Percentiles rank a stretch among this genome's conserved stretches.
These are phyloP conservation scores for Pseudocercospora eumusae DNA, from an alignment of 2,329 filamentous ascomycete genomes.

Conservation along the genomic window DNA sequence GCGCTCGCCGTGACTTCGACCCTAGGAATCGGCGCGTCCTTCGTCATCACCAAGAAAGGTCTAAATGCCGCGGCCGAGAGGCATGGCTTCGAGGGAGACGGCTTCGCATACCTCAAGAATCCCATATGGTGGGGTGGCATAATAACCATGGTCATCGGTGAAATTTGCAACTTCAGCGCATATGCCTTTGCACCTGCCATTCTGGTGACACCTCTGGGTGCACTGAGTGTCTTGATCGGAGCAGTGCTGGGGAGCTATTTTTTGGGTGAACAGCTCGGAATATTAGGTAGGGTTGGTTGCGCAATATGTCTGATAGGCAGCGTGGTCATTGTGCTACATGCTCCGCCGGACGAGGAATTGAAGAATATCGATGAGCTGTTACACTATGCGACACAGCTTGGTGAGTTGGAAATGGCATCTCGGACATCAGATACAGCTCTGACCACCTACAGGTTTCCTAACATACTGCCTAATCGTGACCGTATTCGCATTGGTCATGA, in stretches of 20 bases:
- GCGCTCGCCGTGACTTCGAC: constrained; percentile 73
- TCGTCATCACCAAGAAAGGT: constrained; percentile 99
- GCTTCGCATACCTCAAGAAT: constrained; percentile 88
- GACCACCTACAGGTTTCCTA: constrained; percentile 70
- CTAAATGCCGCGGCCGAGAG: constrained; percentile 86
- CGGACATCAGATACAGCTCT: constrained; percentile 10
- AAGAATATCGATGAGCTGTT: constrained; percentile 89
- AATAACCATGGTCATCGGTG: constrained; percentile 82
- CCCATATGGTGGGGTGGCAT: constrained; percentile 99
- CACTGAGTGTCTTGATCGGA: constrained; percentile 88
- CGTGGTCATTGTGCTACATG: constrained; percentile 96
- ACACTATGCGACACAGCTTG: constrained; percentile 84
- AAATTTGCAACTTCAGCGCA: constrained; percentile 95
- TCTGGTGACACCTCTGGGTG: constrained; percentile 90
- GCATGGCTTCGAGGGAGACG: constrained; percentile 95
- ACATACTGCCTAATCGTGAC: constrained; percentile 79
- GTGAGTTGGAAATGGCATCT: constrained; percentile 54
- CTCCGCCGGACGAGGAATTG: constrained; percentile 89
- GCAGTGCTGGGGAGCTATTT: constrained; percentile 95
- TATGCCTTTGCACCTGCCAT: constrained; percentile 99
- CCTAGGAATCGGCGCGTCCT: constrained; percentile 73
- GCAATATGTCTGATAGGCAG: constrained; percentile 95
- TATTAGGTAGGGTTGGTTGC: constrained; percentile 88
- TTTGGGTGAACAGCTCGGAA: constrained; percentile 84
- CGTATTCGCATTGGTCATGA: constrained; percentile 88